Percentiles rank a stretch among this genome's conserved stretches.
phyloP scores from a whole-genome alignment of 2,329 filamentous ascomycete species.

The Ramichloridium luteum region DNA sequence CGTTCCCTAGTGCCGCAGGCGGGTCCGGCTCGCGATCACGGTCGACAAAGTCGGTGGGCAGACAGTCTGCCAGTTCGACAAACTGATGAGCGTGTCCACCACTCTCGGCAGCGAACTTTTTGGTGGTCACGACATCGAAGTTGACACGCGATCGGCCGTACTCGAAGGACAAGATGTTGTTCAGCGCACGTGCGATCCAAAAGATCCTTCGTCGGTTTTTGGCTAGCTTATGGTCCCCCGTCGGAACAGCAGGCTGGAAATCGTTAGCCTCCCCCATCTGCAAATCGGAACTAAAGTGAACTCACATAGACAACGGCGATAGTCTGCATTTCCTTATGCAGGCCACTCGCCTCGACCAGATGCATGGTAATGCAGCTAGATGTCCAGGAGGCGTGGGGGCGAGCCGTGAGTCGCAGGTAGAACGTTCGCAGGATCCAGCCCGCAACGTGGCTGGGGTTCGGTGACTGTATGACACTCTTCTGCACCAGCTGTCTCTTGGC shows the following conservation, averaged over 20 bases:
- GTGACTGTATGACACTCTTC: slow-evolving; percentile 17
- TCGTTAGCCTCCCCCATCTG: no score
- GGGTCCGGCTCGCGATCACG: slow-evolving; percentile 24
- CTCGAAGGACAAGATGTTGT: slow-evolving; percentile 48
- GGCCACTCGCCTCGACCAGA: slow-evolving; percentile 41
- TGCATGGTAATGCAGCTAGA: slow-evolving; percentile 48
- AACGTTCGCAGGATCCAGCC: slow-evolving; percentile 44
- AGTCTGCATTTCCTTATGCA: slow-evolving; percentile 33
- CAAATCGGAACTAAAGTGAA: no score
- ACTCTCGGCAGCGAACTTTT: slow-evolving; percentile 21
- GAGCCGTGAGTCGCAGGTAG: slow-evolving; percentile 42
- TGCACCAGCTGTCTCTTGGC: slow-evolving; percentile 32
- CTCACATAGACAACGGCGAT: slow-evolving; percentile 23
- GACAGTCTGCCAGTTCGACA: slow-evolving; percentile 23
- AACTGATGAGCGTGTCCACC: slow-evolving; percentile 21
- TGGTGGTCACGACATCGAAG: slow-evolving; percentile 35
- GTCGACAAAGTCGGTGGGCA: slow-evolving; percentile 25
- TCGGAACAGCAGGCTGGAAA: slow-evolving; percentile 13
- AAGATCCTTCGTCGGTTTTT: slow-evolving; percentile 26
- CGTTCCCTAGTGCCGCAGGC: slow-evolving; percentile 22
- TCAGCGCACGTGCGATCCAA: slow-evolving; percentile 44
- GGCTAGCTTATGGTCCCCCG: slow-evolving; percentile 21
- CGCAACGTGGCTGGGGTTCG: slow-evolving; percentile 29
- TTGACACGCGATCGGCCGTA: slow-evolving; percentile 42
- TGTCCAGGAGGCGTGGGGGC: slow-evolving; percentile 45